Percentiles rank a stretch among this genome's conserved stretches.
Conservation (phyloP, 2,329 filamentous ascomycete genomes). For the Fusarium xyrophilum region DNA sequence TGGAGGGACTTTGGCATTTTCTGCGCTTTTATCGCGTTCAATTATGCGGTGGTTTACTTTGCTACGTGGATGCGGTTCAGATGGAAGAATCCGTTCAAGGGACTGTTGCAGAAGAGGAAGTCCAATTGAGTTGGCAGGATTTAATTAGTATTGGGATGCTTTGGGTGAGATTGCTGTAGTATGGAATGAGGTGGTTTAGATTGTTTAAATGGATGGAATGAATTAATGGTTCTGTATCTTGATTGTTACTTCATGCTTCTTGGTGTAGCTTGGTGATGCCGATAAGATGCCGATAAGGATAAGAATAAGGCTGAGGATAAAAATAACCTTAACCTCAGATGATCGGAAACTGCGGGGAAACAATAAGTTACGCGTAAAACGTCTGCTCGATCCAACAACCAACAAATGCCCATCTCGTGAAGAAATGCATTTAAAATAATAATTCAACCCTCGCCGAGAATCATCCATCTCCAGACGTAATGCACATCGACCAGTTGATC, state of each 20-base stretch:
- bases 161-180: background rate
- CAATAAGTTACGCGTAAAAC: background rate
- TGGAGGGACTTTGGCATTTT: slow-evolving; percentile 73
- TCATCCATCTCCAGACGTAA: no score
- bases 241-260: accelerated
- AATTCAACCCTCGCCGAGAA: no score
- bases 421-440: no score
- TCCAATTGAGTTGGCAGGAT: background rate
- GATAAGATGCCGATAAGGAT: background rate
- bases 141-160: no score
- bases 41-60: slow-evolving; percentile 55
- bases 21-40: slow-evolving; percentile 69
- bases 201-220: background rate
- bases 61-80: slow-evolving; percentile 51
- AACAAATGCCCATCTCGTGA: no score
- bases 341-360: no score
- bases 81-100: slow-evolving; percentile 49
- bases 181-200: background rate
- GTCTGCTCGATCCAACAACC: background rate
- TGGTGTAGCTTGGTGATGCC: accelerated
- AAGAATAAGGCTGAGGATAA: background rate
- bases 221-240: no score
- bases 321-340: background rate
- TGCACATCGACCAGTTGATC: no score
- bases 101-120: slow-evolving; percentile 40